Evolutionary conservation across 2,329 filamentous ascomycete genomes (phyloP).

Genomic region (Ilyonectria sp.): DNA sequence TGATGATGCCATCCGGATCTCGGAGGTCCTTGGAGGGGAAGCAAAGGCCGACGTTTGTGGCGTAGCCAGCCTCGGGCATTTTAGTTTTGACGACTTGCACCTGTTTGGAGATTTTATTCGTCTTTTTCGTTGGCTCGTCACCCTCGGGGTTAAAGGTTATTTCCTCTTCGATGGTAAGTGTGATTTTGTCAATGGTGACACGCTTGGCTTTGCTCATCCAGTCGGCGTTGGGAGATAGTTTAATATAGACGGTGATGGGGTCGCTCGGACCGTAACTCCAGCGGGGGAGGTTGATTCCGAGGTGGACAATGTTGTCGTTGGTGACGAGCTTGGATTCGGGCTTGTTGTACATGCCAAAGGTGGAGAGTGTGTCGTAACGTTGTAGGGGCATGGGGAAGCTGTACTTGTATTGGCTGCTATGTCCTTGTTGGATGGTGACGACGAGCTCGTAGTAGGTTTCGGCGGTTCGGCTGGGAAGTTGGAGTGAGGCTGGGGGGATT

Average conservation of each 20-base stretch:
- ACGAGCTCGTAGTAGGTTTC: constrained; percentile 98
- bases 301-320: constrained; percentile 90
- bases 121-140: constrained; percentile 91
- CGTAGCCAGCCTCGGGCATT: constrained; percentile 91
- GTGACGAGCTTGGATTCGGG: constrained; percentile 90
- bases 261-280: constrained; percentile 98
- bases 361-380: constrained; percentile 96
- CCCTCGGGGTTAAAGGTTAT: constrained; percentile 99
- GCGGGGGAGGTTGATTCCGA: constrained; percentile 91
- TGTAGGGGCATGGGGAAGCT: constrained; percentile 91
- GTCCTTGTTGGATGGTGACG: constrained; percentile 93
- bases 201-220: constrained; percentile 92
- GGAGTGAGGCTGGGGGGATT: constrained; percentile 92
- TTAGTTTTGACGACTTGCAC: constrained; percentile 86
- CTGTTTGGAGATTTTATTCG: constrained; percentile 89
- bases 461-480: constrained; percentile 91
- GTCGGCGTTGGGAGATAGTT: constrained; percentile 91
- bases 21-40: constrained; percentile 92
- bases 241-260: constrained; percentile 96
- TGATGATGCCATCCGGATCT: constrained; percentile 89
- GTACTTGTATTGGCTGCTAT: constrained; percentile 89
- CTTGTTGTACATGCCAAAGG: constrained; percentile 99
- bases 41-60: constrained; percentile 91
- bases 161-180: constrained; percentile 94
- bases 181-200: constrained; percentile 95